These are phyloP conservation scores for Penicillium egyptiacum DNA, from an alignment of 495 filamentous ascomycete species.

Conservation along the genomic window DNA sequence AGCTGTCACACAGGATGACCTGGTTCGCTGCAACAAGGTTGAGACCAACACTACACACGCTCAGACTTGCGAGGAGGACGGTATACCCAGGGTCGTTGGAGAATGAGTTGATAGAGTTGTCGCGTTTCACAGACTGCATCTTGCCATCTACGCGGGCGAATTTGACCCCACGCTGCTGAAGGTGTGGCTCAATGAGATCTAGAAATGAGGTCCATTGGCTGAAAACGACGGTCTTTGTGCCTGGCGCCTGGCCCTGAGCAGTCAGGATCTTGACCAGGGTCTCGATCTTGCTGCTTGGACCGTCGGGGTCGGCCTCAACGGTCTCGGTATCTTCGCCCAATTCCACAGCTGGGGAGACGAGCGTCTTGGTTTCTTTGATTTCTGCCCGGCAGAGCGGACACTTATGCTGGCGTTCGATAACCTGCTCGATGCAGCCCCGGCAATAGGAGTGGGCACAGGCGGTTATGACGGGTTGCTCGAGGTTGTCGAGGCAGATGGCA, in stretches of 20 bases:
- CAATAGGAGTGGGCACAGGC: conserved; percentile 86
- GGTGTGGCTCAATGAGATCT: conserved; percentile 70
- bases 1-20: conserved; percentile 79
- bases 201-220: conserved; percentile 94
- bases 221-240: conserved; percentile 85
- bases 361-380: conserved; percentile 54
- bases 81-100: conserved; percentile 66
- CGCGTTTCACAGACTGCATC: conserved; percentile 67
- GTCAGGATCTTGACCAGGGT: conserved; percentile 76
- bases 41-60: conserved; percentile 82
- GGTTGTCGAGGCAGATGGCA: conserved; percentile 73
- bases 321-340: conserved; percentile 50
- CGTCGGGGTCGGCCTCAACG: conserved; percentile 56
- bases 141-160: conserved; percentile 82
- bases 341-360: conserved; percentile 65
- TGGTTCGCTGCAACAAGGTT: conserved; percentile 89
- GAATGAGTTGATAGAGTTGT: conserved; percentile 65
- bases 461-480: conserved; percentile 80
- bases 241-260: conserved; percentile 63
- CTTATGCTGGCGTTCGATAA: conserved; percentile 76
- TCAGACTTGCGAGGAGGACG: conserved; percentile 79
- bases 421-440: conserved; percentile 69
- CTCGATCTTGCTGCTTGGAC: conserved; percentile 80
- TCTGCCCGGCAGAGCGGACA: conserved; percentile 87
- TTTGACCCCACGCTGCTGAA: conserved; percentile 59